Evolutionary conservation across 2,329 filamentous ascomycete genomes (phyloP).

Genomic region (Aureobasidium leucospermi): DNA sequence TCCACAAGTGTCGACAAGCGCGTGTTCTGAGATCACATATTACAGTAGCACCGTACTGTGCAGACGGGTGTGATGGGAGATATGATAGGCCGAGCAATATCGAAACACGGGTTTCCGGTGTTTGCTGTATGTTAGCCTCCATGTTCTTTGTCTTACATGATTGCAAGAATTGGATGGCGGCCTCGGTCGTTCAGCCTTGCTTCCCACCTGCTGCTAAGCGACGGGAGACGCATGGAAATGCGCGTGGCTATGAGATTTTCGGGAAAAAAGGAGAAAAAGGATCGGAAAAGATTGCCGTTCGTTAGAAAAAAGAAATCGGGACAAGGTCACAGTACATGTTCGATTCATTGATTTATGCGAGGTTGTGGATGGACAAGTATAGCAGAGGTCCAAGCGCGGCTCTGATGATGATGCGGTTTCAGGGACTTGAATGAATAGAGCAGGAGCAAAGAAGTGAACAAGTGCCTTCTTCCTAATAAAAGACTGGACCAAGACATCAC

Average conservation of each 20-base stretch:
- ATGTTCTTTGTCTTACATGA: conserved; percentile 5
- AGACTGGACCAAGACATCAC: not conserved
- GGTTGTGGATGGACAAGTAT: not conserved
- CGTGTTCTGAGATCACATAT: not conserved
- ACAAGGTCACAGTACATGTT: not conserved
- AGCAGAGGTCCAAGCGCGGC: not conserved
- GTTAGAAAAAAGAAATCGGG: conserved; percentile 1
- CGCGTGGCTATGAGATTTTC: not conserved
- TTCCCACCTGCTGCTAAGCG: not conserved
- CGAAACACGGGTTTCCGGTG: not conserved
- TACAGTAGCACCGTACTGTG: not conserved
- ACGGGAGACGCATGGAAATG: not conserved
- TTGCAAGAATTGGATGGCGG: not conserved
- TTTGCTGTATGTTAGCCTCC: not conserved
- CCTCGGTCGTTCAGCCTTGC: conserved; percentile 2
- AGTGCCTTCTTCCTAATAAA: not conserved
- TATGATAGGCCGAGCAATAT: conserved; percentile 2
- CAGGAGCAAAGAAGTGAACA: not conserved
- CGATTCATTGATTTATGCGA: not conserved
- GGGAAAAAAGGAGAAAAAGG: not conserved
- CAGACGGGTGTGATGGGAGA: not conserved
- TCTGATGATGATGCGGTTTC: conserved; percentile 5
- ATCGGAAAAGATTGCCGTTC: not conserved
- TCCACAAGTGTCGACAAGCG: not conserved
- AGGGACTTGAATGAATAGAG: not conserved